phyloP scores from a whole-genome alignment of 2,329 filamentous ascomycete species.

The Orbilia brochopaga region DNA sequence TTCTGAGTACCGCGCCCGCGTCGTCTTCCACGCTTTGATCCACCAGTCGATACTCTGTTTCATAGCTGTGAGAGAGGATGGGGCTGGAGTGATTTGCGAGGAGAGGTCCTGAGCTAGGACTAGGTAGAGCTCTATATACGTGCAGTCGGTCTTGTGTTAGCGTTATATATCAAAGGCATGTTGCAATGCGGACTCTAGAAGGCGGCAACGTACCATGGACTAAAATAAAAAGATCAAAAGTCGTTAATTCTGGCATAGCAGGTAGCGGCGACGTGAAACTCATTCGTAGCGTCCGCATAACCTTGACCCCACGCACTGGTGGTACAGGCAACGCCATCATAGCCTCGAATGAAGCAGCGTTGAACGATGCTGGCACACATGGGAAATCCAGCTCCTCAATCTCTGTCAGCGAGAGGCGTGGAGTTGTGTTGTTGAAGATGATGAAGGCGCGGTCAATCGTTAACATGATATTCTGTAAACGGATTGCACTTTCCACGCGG shows the following conservation, averaged over 20 bases:
- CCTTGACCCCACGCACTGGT: constrained; percentile 32
- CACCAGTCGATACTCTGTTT: constrained; percentile 39
- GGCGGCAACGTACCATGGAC: constrained; percentile 28
- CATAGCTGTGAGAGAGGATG: constrained; percentile 24
- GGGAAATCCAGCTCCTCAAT: constrained; percentile 40
- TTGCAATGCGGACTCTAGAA: too few relatives aligned
- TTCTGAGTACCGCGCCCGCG: constrained; percentile 20
- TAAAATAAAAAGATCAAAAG: constrained; percentile 32
- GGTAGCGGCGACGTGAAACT: constrained; percentile 28
- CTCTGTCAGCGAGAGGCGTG: constrained; percentile 25
- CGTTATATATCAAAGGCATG: neutral
- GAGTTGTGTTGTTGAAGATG: constrained; percentile 39
- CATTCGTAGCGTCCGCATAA: constrained; percentile 29
- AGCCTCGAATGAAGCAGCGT: constrained; percentile 27
- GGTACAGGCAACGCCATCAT: constrained; percentile 26
- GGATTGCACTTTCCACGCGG: constrained; percentile 35
- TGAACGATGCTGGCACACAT: constrained; percentile 24
- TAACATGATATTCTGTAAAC: constrained; percentile 38
- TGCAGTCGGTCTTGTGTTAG: neutral
- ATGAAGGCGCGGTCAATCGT: constrained; percentile 43
- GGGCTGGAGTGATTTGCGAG: constrained; percentile 34
- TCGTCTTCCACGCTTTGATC: constrained; percentile 42
- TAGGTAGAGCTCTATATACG: constrained; percentile 30
- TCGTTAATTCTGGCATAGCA: constrained; percentile 25
- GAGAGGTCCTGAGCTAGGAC: constrained; percentile 26